phyloP scores from a whole-genome alignment of 140 eudicot genomes.

The Senecio squalidus region DNA sequence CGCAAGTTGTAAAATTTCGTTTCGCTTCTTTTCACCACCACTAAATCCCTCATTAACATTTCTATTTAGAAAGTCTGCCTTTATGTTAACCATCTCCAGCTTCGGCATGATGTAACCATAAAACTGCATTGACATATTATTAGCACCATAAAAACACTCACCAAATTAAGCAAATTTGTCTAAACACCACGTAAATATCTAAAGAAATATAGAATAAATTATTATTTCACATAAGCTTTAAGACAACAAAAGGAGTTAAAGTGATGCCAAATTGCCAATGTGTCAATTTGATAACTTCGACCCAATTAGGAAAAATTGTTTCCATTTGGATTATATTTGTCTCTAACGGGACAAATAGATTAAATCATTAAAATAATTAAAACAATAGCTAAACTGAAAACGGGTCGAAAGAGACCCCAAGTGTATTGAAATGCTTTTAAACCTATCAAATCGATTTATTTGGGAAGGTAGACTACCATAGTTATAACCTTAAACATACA shows the following conservation, averaged over 20 bases:
- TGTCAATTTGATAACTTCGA: no score
- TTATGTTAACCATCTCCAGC: slow-evolving; percentile 85
- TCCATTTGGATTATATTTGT: no score
- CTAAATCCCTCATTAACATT: slow-evolving; percentile 99
- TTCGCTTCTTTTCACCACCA: slow-evolving; percentile 99
- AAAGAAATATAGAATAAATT: not conserved
- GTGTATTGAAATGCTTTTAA: no score
- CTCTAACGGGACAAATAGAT: no score
- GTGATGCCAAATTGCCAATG: no score
- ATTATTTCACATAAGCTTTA: not conserved
- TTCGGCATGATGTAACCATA: slow-evolving; percentile 82
- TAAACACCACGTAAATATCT: not conserved
- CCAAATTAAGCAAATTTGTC: slow-evolving; percentile 1
- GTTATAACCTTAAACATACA: no score
- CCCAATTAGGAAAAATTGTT: no score
- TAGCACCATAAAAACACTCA: slow-evolving; percentile 5
- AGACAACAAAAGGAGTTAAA: not conserved
- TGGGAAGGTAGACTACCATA: no score
- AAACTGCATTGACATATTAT: slow-evolving; percentile 51
- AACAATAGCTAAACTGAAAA: no score
- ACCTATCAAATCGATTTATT: no score
- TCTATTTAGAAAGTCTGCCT: slow-evolving; percentile 75
- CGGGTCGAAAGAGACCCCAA: no score
- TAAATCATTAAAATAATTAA: no score
- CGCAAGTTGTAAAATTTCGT: slow-evolving; percentile 95